Evolutionary conservation across 352 stramenopile genomes (phyloP).

Genomic region (Globisporangium canariense): DNA sequence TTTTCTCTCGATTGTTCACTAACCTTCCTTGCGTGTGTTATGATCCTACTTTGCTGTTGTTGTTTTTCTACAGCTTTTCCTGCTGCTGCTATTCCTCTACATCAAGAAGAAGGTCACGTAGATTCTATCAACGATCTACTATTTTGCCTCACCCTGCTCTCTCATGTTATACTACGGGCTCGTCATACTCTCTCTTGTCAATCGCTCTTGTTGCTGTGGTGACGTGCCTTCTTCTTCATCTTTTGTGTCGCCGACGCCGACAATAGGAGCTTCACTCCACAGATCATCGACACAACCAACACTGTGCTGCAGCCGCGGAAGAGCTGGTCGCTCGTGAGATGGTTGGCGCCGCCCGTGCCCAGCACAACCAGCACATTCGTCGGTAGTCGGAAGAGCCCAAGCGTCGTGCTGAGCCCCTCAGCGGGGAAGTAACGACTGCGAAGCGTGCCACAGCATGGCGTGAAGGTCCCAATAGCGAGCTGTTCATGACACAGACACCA

Average conservation of each 20-base stretch:
- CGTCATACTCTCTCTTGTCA: background rate
- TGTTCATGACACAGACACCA: constrained; percentile 11
- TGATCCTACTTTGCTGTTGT: constrained; percentile 2
- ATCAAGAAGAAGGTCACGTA: constrained; percentile 54
- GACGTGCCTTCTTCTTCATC: background rate
- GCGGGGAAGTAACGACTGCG: constrained; percentile 44
- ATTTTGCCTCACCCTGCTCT: constrained; percentile 12
- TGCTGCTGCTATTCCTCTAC: constrained; percentile 51
- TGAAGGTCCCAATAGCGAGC: constrained; percentile 50
- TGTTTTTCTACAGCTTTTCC: constrained; percentile 27
- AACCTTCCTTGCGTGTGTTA: background rate
- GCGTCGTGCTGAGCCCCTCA: constrained; percentile 37
- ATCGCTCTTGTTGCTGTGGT: background rate
- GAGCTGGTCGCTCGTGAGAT: constrained; percentile 29
- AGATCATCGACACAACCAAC: constrained; percentile 34
- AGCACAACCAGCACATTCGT: constrained; percentile 66
- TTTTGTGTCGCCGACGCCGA: constrained; percentile 18
- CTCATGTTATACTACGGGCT: background rate
- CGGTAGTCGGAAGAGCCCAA: constrained; percentile 53
- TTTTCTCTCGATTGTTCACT: background rate
- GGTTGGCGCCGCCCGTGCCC: constrained; percentile 38
- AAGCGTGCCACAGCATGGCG: constrained; percentile 54
- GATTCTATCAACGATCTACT: constrained; percentile 6
- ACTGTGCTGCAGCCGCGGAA: constrained; percentile 39
- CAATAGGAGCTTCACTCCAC: constrained; percentile 24